A percentile compares a stretch with the other conserved stretches of the same genome.
Conservation (phyloP, 2,329 filamentous ascomycete species). For the Verticillium nubilum region DNA sequence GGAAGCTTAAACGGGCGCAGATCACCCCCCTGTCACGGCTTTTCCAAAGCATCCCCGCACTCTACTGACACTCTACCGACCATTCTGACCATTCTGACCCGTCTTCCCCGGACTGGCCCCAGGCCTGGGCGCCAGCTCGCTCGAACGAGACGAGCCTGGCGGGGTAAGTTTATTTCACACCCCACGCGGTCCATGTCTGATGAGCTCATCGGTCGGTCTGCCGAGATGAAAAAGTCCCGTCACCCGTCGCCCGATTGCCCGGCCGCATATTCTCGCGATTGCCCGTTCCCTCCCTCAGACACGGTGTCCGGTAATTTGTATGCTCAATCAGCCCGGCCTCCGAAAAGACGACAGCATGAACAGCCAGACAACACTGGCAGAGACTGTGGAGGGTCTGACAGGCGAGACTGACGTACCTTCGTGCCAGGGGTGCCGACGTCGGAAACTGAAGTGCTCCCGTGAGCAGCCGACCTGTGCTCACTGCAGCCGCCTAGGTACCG, state of each 20-base stretch:
- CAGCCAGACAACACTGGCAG: background rate
- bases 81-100: background rate
- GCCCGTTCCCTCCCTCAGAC: constrained; percentile 1
- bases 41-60: background rate
- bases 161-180: background rate
- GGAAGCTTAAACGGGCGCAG: background rate
- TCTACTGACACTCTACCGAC: no score
- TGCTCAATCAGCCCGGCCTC: background rate
- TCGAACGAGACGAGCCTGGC: background rate
- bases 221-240: constrained; percentile 2
- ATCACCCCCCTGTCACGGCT: background rate
- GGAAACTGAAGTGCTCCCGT: constrained; percentile 28
- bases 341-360: background rate
- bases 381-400: background rate
- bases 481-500: constrained; percentile 20
- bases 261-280: constrained; percentile 12
- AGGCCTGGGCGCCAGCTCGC: background rate
- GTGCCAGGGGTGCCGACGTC: constrained; percentile 24
- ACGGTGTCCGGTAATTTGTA: background rate
- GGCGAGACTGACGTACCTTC: constrained; percentile 18
- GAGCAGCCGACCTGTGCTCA: constrained; percentile 25
- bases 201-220: constrained; percentile 1
- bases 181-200: background rate
- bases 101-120: background rate
- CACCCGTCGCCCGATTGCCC: constrained; percentile 10